These are phyloP conservation scores for Talaromyces albobiverticillius DNA, from an alignment of 2,329 filamentous ascomycete species.

Conservation along the genomic window DNA sequence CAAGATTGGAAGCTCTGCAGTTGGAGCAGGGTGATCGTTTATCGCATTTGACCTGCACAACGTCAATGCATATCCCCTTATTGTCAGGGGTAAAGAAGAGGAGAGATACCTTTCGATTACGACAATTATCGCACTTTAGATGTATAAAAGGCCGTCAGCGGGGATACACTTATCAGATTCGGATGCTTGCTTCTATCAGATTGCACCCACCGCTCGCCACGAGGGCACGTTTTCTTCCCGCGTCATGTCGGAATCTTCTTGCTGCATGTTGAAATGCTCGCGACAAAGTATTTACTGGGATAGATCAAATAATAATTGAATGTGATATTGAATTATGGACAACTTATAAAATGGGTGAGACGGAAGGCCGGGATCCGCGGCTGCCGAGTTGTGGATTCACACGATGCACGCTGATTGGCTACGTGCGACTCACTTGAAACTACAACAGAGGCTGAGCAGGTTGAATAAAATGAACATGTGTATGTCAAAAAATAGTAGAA, in stretches of 20 bases:
- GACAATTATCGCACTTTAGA: slow-evolving; percentile 18
- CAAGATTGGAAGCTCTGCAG: slow-evolving; percentile 35
- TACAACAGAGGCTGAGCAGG: background rate
- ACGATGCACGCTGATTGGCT: background rate
- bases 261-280: slow-evolving; percentile 10
- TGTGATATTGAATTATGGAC: background rate
- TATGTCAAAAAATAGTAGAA: background rate
- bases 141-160: background rate
- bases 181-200: background rate
- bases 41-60: slow-evolving; percentile 39
- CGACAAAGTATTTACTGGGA: too few species aligned
- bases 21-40: slow-evolving; percentile 42
- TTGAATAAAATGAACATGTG: background rate
- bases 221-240: slow-evolving; percentile 9
- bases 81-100: too few species aligned
- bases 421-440: background rate
- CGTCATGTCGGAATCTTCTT: background rate
- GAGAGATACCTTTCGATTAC: slow-evolving; percentile 15
- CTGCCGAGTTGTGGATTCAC: background rate
- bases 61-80: too few species aligned
- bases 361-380: slow-evolving; percentile 10
- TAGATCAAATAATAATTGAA: background rate
- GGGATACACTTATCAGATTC: background rate
- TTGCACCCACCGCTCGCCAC: slow-evolving; percentile 15
- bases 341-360: too few species aligned